Evolutionary conservation across 2,329 filamentous ascomycete species (phyloP), one percentile per base, ranked within the genome.

Genomic region (Onygenales sp.): DNA sequence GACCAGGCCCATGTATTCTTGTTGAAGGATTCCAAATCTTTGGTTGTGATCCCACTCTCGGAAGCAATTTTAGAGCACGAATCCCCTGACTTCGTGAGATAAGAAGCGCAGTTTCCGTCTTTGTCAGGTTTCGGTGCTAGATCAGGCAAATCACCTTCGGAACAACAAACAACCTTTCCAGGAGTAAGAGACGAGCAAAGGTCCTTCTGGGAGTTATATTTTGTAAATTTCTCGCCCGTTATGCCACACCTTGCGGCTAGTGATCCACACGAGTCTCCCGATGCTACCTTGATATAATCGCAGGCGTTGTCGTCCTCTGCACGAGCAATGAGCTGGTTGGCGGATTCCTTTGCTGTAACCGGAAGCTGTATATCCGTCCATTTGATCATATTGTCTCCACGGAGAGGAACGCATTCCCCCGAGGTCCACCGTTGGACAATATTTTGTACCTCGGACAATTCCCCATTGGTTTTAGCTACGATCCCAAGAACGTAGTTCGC

Each of bases 1-100:
- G 40, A 58, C 70, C 70, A 76, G n/a, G 63, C 70, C 73, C 74
- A 78, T 4, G 73, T 75, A 2, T 68, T 62, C 14, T 61, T 67
- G 57, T 77, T 77, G 46, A 66, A 70, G 0, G 54, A 53, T 21
- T 70, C 64, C 11, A 80, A 65, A 3, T 74, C 61, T 0, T 64
- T 57, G 0, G 63, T 53, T 0, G 66, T 74, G 5, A 78, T 57
- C 4, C 61, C 58, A 55, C 74, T 54, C 0, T 52, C 49, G 2
- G 58, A 56, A 1, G 67, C 70, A 48, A 77, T 62, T 2, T 13
- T 51, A 11, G 54, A 45, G 59, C 72, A 77, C 32, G 36, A 61
- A 42, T 77, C 74, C 1, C 55, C 56, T 0, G 49, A 33, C 14
- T 66, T 39, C 13, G 75, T 58, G 4, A 56, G 59, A 55, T 76